Conservation (phyloP, 179 eudicot species). For the Sideroxylon spinosum region DNA sequence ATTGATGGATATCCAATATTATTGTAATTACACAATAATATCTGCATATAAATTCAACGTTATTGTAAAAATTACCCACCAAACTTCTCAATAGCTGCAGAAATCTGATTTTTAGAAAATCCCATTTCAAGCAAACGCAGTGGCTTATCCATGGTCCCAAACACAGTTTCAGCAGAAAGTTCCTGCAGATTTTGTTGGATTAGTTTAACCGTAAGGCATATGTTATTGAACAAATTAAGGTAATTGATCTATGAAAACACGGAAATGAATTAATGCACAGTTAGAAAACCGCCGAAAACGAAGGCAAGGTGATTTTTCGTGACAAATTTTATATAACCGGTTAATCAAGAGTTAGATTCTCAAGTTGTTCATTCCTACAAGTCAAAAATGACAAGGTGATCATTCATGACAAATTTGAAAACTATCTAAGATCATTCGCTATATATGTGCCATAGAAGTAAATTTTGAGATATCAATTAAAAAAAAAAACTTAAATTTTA, state of each 20-base stretch:
- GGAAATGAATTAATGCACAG: conserved; percentile 3
- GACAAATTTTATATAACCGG: too few relatives aligned
- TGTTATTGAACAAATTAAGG: neutral
- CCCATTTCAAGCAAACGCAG: conserved; percentile 80
- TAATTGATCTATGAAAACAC: neutral
- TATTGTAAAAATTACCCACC: conserved; percentile 41
- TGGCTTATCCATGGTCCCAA: conserved; percentile 89
- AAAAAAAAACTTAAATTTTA: too few relatives aligned
- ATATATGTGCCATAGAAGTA: too few relatives aligned
- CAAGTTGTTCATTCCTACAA: too few relatives aligned
- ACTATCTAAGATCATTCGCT: too few relatives aligned
- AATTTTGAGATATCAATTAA: too few relatives aligned
- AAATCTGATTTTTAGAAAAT: conserved; percentile 77
- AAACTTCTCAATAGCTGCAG: conserved; percentile 73
- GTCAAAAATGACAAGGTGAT: too few relatives aligned
- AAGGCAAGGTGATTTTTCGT: too few relatives aligned
- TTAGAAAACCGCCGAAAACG: neutral
- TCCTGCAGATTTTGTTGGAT: conserved; percentile 36
- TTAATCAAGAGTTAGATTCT: too few relatives aligned
- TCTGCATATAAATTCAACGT: too few relatives aligned
- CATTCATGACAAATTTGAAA: too few relatives aligned
- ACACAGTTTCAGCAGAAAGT: conserved; percentile 52
- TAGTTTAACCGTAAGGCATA: neutral
- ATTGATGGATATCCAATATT: neutral
- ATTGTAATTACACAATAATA: too few relatives aligned